Evolutionary conservation across 805 yeast genomes (phyloP).

Genomic region (Priceomyces haplophilus): DNA sequence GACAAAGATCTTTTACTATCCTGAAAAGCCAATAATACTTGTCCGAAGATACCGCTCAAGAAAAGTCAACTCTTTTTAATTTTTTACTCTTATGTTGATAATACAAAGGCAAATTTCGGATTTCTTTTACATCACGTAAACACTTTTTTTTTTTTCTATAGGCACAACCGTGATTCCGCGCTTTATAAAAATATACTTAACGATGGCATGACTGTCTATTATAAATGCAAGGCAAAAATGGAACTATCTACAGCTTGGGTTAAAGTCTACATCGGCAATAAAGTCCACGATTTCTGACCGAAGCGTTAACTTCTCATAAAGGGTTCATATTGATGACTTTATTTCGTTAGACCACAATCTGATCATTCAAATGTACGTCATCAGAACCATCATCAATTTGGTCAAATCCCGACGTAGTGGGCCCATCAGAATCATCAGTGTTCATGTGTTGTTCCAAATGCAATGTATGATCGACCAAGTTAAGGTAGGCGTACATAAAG

Average conservation of each 20-base stretch:
- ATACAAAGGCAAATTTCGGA: background rate
- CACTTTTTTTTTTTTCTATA: constrained; percentile 1
- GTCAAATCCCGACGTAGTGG: background rate
- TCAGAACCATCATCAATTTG: background rate
- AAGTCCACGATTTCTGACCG: too few relatives aligned
- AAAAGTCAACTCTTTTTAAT: background rate
- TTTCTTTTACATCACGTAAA: constrained; percentile 2
- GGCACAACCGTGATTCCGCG: background rate
- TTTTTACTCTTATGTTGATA: background rate
- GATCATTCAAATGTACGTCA: background rate
- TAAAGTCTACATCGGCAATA: too few relatives aligned
- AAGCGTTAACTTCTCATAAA: too few relatives aligned
- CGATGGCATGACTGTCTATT: background rate
- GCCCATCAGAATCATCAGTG: background rate
- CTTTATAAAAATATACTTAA: too few relatives aligned
- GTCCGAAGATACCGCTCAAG: background rate
- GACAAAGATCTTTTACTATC: background rate
- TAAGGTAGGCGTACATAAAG: constrained; percentile 96
- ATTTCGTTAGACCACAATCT: background rate
- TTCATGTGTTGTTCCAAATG: constrained; percentile 56
- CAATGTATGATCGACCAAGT: constrained; percentile 87
- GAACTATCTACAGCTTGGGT: background rate
- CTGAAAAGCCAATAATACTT: background rate
- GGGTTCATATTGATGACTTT: too few relatives aligned
- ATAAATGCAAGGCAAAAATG: background rate